These are phyloP conservation scores for Stachybotrys chartarum DNA, from an alignment of 2,329 filamentous ascomycete genomes.

Conservation along the genomic window DNA sequence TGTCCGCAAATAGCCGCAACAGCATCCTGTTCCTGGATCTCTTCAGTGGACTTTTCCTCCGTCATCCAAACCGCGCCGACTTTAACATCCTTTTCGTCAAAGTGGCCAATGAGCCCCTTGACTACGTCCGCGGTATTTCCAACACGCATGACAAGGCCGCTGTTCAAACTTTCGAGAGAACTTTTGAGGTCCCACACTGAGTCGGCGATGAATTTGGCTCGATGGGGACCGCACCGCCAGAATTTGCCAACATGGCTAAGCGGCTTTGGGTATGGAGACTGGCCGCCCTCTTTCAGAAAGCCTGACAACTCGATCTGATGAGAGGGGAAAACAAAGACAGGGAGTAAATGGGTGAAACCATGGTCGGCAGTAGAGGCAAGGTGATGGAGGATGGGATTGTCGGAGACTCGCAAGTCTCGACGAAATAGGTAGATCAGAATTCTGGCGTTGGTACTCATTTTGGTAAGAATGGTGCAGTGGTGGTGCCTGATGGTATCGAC, in stretches of 20 bases:
- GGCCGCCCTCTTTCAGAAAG: slow-evolving; percentile 48
- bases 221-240: slow-evolving; percentile 67
- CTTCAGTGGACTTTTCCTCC: slow-evolving; percentile 61
- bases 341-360: slow-evolving; percentile 61
- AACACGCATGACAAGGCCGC: slow-evolving; percentile 55
- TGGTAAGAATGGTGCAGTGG: neutral
- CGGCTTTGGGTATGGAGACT: slow-evolving; percentile 63
- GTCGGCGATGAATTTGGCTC: slow-evolving; percentile 65
- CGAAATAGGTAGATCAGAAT: slow-evolving; percentile 66
- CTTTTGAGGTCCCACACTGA: slow-evolving; percentile 66
- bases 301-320: slow-evolving; percentile 70
- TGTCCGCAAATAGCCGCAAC: slow-evolving; percentile 46
- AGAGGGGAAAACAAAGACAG: slow-evolving; percentile 61
- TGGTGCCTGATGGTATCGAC: no score
- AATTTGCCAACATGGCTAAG: slow-evolving; percentile 58
- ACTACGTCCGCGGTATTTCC: slow-evolving; percentile 56
- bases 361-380: slow-evolving; percentile 40
- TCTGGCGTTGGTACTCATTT: slow-evolving; percentile 20
- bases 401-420: slow-evolving; percentile 63
- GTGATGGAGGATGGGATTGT: slow-evolving; percentile 66
- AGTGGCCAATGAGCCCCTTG: slow-evolving; percentile 44
- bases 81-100: slow-evolving; percentile 31
- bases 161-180: slow-evolving; percentile 50
- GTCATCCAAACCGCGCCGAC: slow-evolving; percentile 69
- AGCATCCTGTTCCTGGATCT: slow-evolving; percentile 54